phyloP scores from a whole-genome alignment of 768 basidiomycete genomes.

The Kwoniella sp. region DNA sequence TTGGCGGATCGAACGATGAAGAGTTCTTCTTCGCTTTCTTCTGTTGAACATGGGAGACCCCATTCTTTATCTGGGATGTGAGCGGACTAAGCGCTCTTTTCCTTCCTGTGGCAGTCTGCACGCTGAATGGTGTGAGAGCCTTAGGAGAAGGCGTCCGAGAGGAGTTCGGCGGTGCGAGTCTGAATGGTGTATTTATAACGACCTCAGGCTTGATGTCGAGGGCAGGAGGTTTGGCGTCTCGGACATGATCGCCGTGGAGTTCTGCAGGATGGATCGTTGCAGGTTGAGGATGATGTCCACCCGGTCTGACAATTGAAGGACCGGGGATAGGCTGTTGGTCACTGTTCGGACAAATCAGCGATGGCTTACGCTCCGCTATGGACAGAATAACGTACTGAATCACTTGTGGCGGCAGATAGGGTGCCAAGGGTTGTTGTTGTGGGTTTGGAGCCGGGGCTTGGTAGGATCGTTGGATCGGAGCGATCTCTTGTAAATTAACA shows the following conservation, averaged over 20 bases:
- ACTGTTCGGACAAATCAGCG: too few relatives aligned
- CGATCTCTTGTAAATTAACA: slow-evolving; percentile 22
- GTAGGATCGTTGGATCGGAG: slow-evolving; percentile 2
- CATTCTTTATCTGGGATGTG: not conserved
- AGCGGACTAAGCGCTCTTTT: slow-evolving; percentile 18
- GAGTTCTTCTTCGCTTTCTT: slow-evolving; percentile 16
- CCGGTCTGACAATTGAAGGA: not conserved
- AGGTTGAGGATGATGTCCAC: not conserved
- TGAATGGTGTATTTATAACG: not conserved
- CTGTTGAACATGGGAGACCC: not conserved
- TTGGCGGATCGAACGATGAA: slow-evolving; percentile 23
- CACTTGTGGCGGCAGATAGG: not conserved
- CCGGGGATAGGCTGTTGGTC: not conserved
- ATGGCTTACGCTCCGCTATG: too few relatives aligned
- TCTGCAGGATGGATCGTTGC: not conserved
- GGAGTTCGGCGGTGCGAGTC: slow-evolving; percentile 4
- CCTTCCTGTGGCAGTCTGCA: slow-evolving; percentile 9
- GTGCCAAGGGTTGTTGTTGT: not conserved
- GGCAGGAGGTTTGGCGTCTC: not conserved
- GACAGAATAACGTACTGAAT: not conserved
- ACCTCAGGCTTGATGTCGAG: not conserved
- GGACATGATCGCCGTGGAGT: not conserved
- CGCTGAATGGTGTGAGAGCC: not conserved
- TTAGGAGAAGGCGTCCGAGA: slow-evolving; percentile 1
- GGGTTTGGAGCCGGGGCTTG: not conserved